phyloP scores from a whole-genome alignment of 129 eudicot species.

The Saposhnikovia divaricata region DNA sequence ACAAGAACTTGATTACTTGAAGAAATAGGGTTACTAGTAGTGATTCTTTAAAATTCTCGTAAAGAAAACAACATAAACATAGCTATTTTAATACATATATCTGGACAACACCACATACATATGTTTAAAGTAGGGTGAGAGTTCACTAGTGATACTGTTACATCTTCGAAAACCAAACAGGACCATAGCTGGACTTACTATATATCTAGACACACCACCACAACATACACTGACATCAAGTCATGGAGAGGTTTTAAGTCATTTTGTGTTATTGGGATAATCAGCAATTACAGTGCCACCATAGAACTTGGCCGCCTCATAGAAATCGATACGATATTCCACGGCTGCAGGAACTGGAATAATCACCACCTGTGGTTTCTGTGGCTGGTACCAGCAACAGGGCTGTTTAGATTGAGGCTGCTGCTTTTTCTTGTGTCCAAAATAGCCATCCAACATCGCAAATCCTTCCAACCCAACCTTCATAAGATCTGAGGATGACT shows the following conservation, averaged over 20 bases:
- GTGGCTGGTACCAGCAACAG: not conserved
- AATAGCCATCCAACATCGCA: not conserved
- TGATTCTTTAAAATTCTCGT: not conserved
- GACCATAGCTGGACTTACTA: not conserved
- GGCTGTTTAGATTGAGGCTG: not conserved
- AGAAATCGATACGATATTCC: not conserved
- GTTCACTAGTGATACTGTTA: not conserved
- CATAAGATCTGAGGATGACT: not conserved
- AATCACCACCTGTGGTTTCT: not conserved
- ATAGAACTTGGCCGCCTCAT: constrained; percentile 27
- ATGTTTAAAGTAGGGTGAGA: not conserved
- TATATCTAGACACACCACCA: not conserved
- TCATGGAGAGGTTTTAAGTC: not conserved
- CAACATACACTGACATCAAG: not conserved
- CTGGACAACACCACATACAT: not conserved
- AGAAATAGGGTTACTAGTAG: not conserved
- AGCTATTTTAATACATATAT: not conserved
- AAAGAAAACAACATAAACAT: not conserved
- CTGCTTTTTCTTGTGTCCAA: not conserved
- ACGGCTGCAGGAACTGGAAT: not conserved
- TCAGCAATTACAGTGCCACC: constrained; percentile 28
- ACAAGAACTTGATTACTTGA: not conserved
- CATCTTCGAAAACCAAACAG: not conserved
- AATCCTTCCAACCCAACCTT: not conserved
- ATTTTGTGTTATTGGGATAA: constrained; percentile 12